phyloP scores from a whole-genome alignment of 2,329 filamentous ascomycete genomes.

The Fusarium guadeloupense region DNA sequence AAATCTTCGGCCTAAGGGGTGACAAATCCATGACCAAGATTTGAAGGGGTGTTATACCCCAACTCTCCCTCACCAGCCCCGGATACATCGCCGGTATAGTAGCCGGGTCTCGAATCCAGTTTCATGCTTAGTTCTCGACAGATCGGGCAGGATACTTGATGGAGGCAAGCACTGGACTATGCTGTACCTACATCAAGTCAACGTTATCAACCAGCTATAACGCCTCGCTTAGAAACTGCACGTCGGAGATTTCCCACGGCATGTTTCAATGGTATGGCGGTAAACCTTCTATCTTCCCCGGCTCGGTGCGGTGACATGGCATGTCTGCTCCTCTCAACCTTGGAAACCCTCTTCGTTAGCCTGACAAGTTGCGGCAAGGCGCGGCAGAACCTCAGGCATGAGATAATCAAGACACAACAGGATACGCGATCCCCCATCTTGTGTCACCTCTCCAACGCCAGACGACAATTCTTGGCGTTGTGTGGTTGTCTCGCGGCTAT shows the following conservation, averaged over 20 bases:
- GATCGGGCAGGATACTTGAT: constrained; percentile 32
- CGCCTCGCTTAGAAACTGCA: constrained; percentile 39
- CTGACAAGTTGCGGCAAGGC: constrained; percentile 12
- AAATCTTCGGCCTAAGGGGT: constrained; percentile 26
- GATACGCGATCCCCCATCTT: constrained; percentile 18
- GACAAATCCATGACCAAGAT: constrained; percentile 43
- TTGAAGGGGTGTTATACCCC: constrained; percentile 11
- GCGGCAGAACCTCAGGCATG: constrained; percentile 5
- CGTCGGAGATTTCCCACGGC: constrained; percentile 42
- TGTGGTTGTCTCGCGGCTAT: constrained; percentile 22
- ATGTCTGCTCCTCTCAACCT: constrained; percentile 7
- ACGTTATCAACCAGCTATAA: constrained; percentile 21
- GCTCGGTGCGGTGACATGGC: constrained; percentile 1
- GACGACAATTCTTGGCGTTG: constrained; percentile 8
- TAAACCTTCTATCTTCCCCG: constrained; percentile 17
- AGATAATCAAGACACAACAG: constrained; percentile 20
- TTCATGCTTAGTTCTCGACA: constrained; percentile 31
- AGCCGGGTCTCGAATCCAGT: constrained; percentile 31
- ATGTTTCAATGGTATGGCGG: constrained; percentile 25
- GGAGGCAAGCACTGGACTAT: not conserved
- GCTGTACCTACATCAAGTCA: constrained; percentile 28
- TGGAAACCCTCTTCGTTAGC: constrained; percentile 1
- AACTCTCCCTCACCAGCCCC: constrained; percentile 26
- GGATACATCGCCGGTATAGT: constrained; percentile 32
- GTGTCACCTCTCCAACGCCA: constrained; percentile 12